These are phyloP conservation scores for Phytophthora agathidicida DNA, from an alignment of 352 stramenopile genomes.

Conservation along the genomic window DNA sequence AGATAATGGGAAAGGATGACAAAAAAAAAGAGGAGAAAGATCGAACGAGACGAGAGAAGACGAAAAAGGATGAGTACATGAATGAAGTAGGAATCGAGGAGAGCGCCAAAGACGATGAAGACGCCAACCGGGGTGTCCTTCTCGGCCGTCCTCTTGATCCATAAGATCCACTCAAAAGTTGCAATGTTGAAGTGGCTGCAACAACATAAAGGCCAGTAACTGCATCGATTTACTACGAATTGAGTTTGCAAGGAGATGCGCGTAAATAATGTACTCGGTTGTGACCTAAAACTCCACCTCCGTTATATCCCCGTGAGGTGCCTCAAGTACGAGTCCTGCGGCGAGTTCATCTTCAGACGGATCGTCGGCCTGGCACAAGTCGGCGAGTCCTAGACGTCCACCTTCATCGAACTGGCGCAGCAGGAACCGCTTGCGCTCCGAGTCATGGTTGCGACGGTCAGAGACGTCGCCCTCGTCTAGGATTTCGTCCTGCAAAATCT, in stretches of 20 bases:
- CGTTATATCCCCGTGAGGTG: not conserved
- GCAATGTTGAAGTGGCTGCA: slow-evolving; percentile 7
- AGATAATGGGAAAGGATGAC: too few relatives aligned
- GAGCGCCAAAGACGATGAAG: too few relatives aligned
- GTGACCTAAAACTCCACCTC: slow-evolving; percentile 3
- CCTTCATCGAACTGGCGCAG: slow-evolving; percentile 52
- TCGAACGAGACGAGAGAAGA: too few relatives aligned
- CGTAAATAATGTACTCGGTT: not conserved
- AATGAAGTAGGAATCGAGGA: too few relatives aligned
- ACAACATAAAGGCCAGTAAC: too few relatives aligned
- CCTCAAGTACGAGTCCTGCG: slow-evolving; percentile 17
- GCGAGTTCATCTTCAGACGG: slow-evolving; percentile 43
- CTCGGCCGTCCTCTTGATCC: too few relatives aligned
- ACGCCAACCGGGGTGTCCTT: too few relatives aligned
- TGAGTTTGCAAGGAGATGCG: not conserved
- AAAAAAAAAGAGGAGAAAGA: too few relatives aligned
- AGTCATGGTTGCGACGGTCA: slow-evolving; percentile 34
- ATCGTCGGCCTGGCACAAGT: slow-evolving; percentile 47
- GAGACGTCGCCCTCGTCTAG: slow-evolving; percentile 94
- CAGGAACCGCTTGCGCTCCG: slow-evolving; percentile 54
- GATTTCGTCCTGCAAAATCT: slow-evolving; percentile 97
- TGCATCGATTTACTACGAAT: too few relatives aligned
- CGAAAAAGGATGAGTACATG: too few relatives aligned
- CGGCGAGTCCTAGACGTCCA: slow-evolving; percentile 52
- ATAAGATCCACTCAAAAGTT: too few relatives aligned